Conservation (phyloP, 805 yeast species). For the Soucietia sequanensis region DNA sequence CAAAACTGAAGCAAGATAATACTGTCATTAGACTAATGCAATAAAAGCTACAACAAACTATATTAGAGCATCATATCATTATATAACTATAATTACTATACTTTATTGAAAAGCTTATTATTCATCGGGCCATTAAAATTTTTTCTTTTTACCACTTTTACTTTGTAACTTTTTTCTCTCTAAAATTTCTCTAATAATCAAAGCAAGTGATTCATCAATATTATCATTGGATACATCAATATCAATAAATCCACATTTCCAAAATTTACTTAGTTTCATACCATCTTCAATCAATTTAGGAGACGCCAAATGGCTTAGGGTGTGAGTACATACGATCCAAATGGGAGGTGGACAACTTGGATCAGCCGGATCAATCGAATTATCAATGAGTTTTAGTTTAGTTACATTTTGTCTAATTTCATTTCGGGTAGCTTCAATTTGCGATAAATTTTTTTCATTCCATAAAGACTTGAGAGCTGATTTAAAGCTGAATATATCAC, state of each 20-base stretch:
- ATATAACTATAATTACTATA: no score
- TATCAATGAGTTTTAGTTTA: conserved; percentile 17
- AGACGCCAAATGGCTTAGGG: conserved; percentile 54
- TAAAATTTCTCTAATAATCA: conserved; percentile 58
- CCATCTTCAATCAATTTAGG: conserved; percentile 63
- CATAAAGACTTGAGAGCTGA: conserved; percentile 58
- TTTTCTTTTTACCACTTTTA: not conserved
- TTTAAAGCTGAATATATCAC: conserved; percentile 62
- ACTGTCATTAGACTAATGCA: no score
- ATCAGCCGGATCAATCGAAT: conserved; percentile 32
- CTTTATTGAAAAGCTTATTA: no score
- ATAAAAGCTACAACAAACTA: no score
- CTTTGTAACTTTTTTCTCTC: conserved; percentile 35
- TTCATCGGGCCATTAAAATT: not conserved
- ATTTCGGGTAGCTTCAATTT: conserved; percentile 18
- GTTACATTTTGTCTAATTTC: conserved; percentile 19
- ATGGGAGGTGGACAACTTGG: conserved; percentile 58
- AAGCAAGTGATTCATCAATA: conserved; percentile 56
- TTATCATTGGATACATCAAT: conserved; percentile 53
- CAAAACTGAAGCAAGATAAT: no score
- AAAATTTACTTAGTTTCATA: conserved; percentile 49
- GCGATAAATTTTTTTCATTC: conserved; percentile 38
- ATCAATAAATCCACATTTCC: conserved; percentile 67
- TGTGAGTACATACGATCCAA: conserved; percentile 64
- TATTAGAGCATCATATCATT: no score